These are phyloP conservation scores for Vickermania ingenoplastis DNA, from an alignment of 208 protist species.

Conservation along the genomic window DNA sequence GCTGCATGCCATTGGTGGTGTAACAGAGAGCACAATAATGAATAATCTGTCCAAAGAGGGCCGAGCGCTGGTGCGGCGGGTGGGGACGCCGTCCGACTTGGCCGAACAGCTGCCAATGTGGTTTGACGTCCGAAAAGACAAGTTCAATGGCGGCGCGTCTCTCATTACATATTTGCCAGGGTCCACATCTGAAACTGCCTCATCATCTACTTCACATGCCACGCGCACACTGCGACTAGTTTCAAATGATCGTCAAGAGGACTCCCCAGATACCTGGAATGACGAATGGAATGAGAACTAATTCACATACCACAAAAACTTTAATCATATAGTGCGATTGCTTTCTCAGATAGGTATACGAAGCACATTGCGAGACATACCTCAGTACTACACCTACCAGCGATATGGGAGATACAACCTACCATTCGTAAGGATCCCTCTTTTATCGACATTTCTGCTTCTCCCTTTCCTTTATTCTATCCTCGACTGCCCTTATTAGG, in stretches of 20 bases:
- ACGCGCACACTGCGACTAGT: neutral
- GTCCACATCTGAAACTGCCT: neutral
- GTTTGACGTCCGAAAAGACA: constrained; percentile 60
- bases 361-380: too few species aligned
- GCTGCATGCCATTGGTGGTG: constrained; percentile 35
- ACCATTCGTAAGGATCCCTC: neutral
- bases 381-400: too few species aligned
- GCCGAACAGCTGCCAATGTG: constrained; percentile 70
- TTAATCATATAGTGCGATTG: too few species aligned
- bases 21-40: constrained; percentile 29
- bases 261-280: constrained; percentile 11
- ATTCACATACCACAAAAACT: too few species aligned
- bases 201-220: neutral
- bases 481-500: too few species aligned
- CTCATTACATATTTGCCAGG: constrained; percentile 76
- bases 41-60: constrained; percentile 30
- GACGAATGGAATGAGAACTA: constrained; percentile 24
- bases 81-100: constrained; percentile 40
- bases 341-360: too few species aligned
- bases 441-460: neutral
- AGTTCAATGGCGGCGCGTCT: constrained; percentile 17
- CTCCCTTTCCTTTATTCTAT: neutral
- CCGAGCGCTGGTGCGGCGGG: constrained; percentile 24
- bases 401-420: constrained; percentile 2
- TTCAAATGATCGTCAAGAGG: neutral